Percentiles rank a stretch among this genome's conserved stretches.
phyloP scores from a whole-genome alignment of 2,329 filamentous ascomycete species.

The Penicillium vulpinum region DNA sequence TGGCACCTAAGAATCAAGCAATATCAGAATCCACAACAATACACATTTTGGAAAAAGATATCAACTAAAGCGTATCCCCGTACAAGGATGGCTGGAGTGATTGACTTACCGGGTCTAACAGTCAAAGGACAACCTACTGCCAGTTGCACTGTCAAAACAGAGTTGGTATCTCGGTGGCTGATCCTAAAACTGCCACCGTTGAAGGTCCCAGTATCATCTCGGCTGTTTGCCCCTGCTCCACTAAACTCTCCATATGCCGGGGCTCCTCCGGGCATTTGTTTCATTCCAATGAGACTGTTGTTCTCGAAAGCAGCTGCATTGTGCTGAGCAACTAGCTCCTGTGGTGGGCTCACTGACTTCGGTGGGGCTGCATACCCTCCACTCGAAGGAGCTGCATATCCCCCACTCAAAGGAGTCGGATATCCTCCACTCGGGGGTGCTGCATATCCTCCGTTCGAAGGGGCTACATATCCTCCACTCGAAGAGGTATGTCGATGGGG shows the following conservation, averaged over 20 bases:
- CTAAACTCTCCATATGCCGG: slow-evolving; percentile 59
- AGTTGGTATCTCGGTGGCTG: slow-evolving; percentile 88
- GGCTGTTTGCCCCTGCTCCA: slow-evolving; percentile 62
- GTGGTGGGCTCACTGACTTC: background rate
- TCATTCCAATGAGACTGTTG: slow-evolving; percentile 7
- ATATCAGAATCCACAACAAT: background rate
- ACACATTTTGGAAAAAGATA: background rate
- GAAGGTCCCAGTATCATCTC: slow-evolving; percentile 92
- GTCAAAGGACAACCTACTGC: slow-evolving; percentile 82
- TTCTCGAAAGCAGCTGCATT: slow-evolving; percentile 3
- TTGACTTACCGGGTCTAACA: slow-evolving; percentile 69
- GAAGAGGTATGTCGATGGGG: slow-evolving; percentile 3
- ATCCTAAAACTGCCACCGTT: slow-evolving; percentile 94
- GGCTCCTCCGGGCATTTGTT: slow-evolving; percentile 43
- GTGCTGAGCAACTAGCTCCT: background rate
- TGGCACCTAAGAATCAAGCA: slow-evolving; percentile 58
- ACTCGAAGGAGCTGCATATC: too few relatives aligned
- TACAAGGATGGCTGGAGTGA: too few relatives aligned
- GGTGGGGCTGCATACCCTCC: slow-evolving; percentile 4
- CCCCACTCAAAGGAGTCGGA: too few relatives aligned
- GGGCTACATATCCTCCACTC: background rate
- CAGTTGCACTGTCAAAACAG: slow-evolving; percentile 82
- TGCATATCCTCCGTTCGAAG: too few relatives aligned
- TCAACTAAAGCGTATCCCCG: background rate
- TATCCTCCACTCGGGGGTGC: background rate